Conservation (phyloP, 148 eudicot genomes). For the Chenopodium quinoa region DNA sequence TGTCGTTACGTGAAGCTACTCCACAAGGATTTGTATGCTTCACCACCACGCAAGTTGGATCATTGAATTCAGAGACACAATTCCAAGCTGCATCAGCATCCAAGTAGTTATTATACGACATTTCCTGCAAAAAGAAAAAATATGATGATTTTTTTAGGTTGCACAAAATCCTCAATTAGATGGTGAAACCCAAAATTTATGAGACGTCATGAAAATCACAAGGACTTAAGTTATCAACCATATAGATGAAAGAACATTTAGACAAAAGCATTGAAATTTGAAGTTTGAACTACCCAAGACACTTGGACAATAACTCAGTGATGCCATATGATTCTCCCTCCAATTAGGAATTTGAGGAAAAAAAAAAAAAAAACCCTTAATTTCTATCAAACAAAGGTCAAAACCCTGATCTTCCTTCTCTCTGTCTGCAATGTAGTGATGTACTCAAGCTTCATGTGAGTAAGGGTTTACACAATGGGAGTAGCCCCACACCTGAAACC, state of each 20-base stretch:
- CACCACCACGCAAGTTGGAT: conserved; percentile 92
- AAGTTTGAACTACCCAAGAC: neutral
- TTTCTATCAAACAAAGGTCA: neutral
- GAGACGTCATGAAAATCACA: neutral
- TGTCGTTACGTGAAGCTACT: conserved; percentile 85
- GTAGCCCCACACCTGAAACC: neutral
- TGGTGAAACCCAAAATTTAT: neutral
- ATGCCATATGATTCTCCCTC: neutral
- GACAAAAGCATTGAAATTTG: neutral
- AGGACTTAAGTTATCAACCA: neutral
- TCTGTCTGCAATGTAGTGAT: neutral
- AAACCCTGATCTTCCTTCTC: neutral
- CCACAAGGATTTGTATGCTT: conserved; percentile 99
- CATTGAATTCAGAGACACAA: conserved; percentile 85
- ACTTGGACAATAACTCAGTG: too few relatives aligned
- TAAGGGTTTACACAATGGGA: neutral
- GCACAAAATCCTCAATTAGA: neutral
- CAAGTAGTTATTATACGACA: conserved; percentile 96
- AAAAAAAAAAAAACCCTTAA: too few relatives aligned
- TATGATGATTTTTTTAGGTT: neutral
- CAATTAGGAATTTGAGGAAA: too few relatives aligned
- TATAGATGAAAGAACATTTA: neutral
- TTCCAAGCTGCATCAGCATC: conserved; percentile 99
- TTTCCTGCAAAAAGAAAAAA: conserved; percentile 60
- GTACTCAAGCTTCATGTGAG: neutral